Evolutionary conservation across 1,139 yeast genomes (phyloP).

Genomic region (Maudiozyma humilis): DNA sequence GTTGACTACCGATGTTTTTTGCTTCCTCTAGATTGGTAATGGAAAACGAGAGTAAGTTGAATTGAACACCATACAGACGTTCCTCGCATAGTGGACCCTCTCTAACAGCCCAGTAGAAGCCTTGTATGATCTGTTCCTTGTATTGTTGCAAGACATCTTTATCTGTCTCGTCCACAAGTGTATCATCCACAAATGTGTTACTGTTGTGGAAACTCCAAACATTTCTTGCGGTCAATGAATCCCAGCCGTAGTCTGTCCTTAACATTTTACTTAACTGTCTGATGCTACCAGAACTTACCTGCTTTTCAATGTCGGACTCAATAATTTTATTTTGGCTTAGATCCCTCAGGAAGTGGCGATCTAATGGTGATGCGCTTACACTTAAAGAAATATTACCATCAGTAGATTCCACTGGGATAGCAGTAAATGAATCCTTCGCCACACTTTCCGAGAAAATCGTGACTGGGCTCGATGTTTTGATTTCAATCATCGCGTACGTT

Average conservation of each 20-base stretch:
- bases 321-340: conserved; percentile 33
- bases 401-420: conserved; percentile 51
- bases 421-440: conserved; percentile 55
- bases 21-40: conserved; percentile 39
- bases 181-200: conserved; percentile 68
- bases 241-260: conserved; percentile 64
- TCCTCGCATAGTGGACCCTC: conserved; percentile 94
- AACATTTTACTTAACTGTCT: conserved; percentile 47
- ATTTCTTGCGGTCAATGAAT: conserved; percentile 72
- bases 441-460: conserved; percentile 77
- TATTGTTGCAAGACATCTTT: conserved; percentile 38
- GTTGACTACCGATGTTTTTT: conserved; percentile 46
- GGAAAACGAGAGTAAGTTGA: conserved; percentile 55
- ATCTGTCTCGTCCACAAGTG: conserved; percentile 64
- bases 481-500: conserved; percentile 52
- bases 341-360: conserved; percentile 46
- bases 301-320: conserved; percentile 5
- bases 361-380: conserved; percentile 71
- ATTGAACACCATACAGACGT: conserved; percentile 61
- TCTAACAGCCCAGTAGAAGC: conserved; percentile 73
- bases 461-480: conserved; percentile 80
- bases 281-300: conserved; percentile 21
- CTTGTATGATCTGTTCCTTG: conserved; percentile 55
- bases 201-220: conserved; percentile 61
- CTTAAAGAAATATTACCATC: conserved; percentile 54